Percentiles rank a stretch among this genome's conserved stretches.
phyloP scores from a whole-genome alignment of 139 green algal species.

The Gonium pectorale region DNA sequence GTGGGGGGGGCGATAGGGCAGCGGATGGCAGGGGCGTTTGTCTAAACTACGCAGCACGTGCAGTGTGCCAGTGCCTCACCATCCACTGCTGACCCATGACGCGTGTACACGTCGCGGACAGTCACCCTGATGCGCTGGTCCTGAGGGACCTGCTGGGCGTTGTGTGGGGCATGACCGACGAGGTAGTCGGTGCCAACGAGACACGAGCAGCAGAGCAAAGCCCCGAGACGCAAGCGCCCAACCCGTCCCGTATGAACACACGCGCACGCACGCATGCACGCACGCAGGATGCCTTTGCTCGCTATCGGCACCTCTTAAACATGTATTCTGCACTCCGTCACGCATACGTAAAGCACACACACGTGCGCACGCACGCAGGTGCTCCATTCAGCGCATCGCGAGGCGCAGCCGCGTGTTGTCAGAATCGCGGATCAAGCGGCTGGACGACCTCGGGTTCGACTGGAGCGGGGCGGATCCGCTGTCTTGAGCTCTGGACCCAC shows the following conservation, averaged over 20 bases:
- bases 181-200: too few relatives aligned
- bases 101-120: background rate
- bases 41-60: background rate
- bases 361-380: conserved; percentile 11
- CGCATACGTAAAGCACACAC: background rate
- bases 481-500: conserved; percentile 67
- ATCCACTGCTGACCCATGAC: background rate
- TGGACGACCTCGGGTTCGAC: conserved; percentile 78
- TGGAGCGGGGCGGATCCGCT: conserved; percentile 79
- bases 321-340: background rate
- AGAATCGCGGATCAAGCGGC: conserved; percentile 46
- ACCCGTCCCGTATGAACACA: too few relatives aligned
- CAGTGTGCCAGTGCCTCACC: background rate
- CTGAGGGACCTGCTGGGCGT: background rate
- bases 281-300: background rate
- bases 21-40: background rate
- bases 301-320: background rate
- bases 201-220: too few relatives aligned
- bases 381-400: conserved; percentile 72
- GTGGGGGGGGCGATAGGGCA: conserved; percentile 39
- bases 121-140: background rate
- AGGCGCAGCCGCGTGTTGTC: conserved; percentile 62
- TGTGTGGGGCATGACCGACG: too few relatives aligned
- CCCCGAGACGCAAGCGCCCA: too few relatives aligned
- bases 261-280: too few relatives aligned